A percentile compares a stretch with the other conserved stretches of the same genome.
phyloP scores from a whole-genome alignment of 352 stramenopile genomes.

The Vaucheria bursata region DNA sequence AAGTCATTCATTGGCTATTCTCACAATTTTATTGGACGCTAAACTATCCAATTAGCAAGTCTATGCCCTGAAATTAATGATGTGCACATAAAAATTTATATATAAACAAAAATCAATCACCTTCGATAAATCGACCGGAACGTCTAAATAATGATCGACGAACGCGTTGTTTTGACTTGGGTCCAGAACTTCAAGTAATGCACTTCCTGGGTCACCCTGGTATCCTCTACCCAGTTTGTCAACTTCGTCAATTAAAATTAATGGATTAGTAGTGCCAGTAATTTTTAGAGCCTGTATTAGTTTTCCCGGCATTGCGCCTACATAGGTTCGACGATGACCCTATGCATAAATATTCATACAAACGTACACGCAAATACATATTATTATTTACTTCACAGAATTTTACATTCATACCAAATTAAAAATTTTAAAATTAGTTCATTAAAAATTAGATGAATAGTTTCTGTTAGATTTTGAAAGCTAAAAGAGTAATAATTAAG shows the following conservation, averaged over 20 bases:
- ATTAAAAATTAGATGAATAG: too few relatives aligned
- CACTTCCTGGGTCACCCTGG: conserved; percentile 80
- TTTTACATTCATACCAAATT: too few relatives aligned
- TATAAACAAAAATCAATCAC: too few relatives aligned
- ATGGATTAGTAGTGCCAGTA: conserved; percentile 85
- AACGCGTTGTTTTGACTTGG: conserved; percentile 92
- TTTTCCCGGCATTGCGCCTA: conserved; percentile 97
- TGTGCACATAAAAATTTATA: conserved; percentile 24
- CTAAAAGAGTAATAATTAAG: too few relatives aligned
- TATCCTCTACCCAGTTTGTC: conserved; percentile 62
- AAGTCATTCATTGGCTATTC: too few relatives aligned
- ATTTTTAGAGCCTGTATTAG: conserved; percentile 97
- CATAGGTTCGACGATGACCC: conserved; percentile 93
- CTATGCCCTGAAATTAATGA: conserved; percentile 5
- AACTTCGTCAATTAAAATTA: conserved; percentile 97
- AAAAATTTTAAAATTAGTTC: too few relatives aligned
- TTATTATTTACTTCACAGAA: too few relatives aligned
- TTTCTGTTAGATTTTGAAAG: too few relatives aligned
- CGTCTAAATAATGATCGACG: conserved; percentile 95
- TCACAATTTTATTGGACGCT: too few relatives aligned
- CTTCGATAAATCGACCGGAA: conserved; percentile 92
- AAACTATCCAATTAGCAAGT: too few relatives aligned
- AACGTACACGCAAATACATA: too few relatives aligned
- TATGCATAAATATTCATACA: conserved; percentile 58
- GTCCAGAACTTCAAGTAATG: conserved; percentile 92